Evolutionary conservation across 73 alveolate genomes (phyloP), one percentile per base, ranked within the genome.

Genomic region (Urostyla sp.): DNA sequence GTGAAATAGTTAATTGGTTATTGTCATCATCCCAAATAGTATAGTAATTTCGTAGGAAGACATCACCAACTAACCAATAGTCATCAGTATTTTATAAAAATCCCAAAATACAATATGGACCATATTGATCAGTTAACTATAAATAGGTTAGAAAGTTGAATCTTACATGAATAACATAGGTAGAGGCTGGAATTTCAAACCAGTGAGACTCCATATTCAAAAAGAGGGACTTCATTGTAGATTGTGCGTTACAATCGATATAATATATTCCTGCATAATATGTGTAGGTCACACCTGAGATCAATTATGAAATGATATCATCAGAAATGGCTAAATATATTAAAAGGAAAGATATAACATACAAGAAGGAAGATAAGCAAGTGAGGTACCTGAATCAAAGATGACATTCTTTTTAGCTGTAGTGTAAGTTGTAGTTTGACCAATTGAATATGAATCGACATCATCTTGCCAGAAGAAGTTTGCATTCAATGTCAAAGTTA

Each of bases 21-120:
- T 8, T n/a, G 30, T 36, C 46, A 27, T 66, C 63, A 44, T 66
- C 80, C 80, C 80, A 66, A 7, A 66, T 46, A 18, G 80, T 40
- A 31, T 26, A 66, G 63, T 15, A 66, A 23, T 43, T 43, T 44
- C 55, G 13, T n/a, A 66, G 24, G 30, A 66, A 66, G 16, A 32
- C 51, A 44, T 66, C 80, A 6, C 80, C 80, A 30, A 66, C 20
- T 40, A 44, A 40, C 80, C 80, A 66, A 1, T 35, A 8, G 26
- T 20, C 44, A 20, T 23, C 40, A 16, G 59, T 31, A 32, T 20
- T 15, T 11, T n/a, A 51, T 18, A 40, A 10, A 26, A 66, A 16
- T 11, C 80, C 80, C 2, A 66, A 21, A 20, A 24, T 54, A 24
- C 80, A 66, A 2, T 8, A 8, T 56, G 61, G 11, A 7, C 3